Evolutionary conservation across 768 basidiomycete genomes (phyloP), one percentile per base, ranked within the genome.

Genomic region (Lentinula sp.): DNA sequence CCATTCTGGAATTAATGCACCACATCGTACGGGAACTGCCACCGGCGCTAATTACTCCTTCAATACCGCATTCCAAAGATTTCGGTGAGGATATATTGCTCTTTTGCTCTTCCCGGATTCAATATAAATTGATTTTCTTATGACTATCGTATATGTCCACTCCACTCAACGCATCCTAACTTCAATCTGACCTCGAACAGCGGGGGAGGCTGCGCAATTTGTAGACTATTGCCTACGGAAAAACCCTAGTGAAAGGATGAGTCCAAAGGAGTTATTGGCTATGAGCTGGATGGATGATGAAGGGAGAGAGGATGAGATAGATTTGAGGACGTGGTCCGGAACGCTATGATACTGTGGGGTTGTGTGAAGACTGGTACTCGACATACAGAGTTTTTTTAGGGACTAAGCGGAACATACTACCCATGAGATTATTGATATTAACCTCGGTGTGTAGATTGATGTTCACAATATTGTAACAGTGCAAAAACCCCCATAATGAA

Each of bases 1-100:
- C 89, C 68, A 98, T 99, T 72, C 76, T 99, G 65, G 97, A 99
- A 76, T 73, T 99, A 55, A 77, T 99, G 64, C 97, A 98, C 71
- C 94, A 98, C 71, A 98, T 99, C 66, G 97, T 99, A 56, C 97
- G 98, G 69, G 97, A 98, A 76, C 95, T 96, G 59, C 96, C 97
- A 32, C 97, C 97, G 52, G 80, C 23, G 16, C 55, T 56, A 13
- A 56, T 56, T 10, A 42, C 55, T 4, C 39, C 55, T 33, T 42
- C 20, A 1, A 39, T 56, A 8, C 55, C 37, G 6, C 55, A 56
- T 23, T 56, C 55, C 3, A 20, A 20, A 41, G 18, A 28, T 28
- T 56, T 56, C 10, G 39, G 55, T 56, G 16, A 28, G 55, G 12
- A n/a, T 37, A 55, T 37, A 6, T 12, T 10, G 2, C 16, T 39